These are phyloP conservation scores for Aspergillus sp. DNA, from an alignment of 2,329 filamentous ascomycete species.

Conservation along the genomic window DNA sequence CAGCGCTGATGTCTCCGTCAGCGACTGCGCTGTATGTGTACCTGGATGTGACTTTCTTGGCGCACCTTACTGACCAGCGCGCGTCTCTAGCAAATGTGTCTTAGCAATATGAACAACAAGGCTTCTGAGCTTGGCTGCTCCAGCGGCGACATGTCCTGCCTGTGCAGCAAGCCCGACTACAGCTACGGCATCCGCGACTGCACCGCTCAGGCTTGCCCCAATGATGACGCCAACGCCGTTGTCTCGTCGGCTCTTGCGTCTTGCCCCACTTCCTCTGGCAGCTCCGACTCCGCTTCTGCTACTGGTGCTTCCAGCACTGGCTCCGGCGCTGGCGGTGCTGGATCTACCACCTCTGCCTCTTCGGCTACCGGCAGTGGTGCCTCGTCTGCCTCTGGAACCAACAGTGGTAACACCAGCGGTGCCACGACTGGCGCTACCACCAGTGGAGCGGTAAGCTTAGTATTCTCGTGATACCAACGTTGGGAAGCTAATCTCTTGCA, in stretches of 20 bases:
- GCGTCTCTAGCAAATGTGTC: slow-evolving; percentile 43
- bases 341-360: slow-evolving; percentile 13
- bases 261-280: slow-evolving; percentile 32
- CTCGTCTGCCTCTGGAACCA: slow-evolving; percentile 8
- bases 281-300: slow-evolving; percentile 16
- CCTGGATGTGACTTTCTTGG: not conserved
- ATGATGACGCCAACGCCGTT: slow-evolving; percentile 37
- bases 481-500: not conserved
- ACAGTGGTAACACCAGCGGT: slow-evolving; percentile 21
- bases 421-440: slow-evolving; percentile 6
- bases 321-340: slow-evolving; percentile 25
- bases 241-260: slow-evolving; percentile 36
- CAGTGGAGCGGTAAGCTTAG: slow-evolving; percentile 2
- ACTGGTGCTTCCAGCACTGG: slow-evolving; percentile 13
- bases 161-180: slow-evolving; percentile 47
- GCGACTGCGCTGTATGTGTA: slow-evolving; percentile 35
- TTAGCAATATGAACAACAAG: slow-evolving; percentile 48
- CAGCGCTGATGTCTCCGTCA: slow-evolving; percentile 28
- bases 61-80: slow-evolving; percentile 14
- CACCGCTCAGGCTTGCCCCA: slow-evolving; percentile 46
- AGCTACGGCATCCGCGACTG: slow-evolving; percentile 50
- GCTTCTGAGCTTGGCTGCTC: slow-evolving; percentile 45
- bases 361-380: not conserved
- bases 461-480: not conserved
- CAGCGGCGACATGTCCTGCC: slow-evolving; percentile 39